phyloP scores from a whole-genome alignment of 2,329 filamentous ascomycete genomes.

The Hymenoscyphus salicellus region DNA sequence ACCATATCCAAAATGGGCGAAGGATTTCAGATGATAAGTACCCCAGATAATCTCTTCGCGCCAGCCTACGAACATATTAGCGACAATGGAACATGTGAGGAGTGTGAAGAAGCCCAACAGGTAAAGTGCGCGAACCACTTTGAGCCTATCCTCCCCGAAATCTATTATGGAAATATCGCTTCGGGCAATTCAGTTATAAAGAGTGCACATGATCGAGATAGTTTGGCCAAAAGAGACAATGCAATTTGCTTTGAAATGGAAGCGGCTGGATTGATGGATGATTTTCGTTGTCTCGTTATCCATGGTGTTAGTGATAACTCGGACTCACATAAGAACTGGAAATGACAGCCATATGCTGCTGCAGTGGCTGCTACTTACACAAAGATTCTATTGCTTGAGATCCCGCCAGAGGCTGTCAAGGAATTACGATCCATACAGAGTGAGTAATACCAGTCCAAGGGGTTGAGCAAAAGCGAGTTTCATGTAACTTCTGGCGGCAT shows the following conservation, averaged over 20 bases:
- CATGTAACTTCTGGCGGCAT: too few species aligned
- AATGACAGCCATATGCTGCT: constrained; percentile 17
- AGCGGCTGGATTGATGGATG: constrained; percentile 15
- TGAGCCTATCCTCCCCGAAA: neutral
- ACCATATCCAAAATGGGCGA: neutral
- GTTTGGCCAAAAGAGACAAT: neutral
- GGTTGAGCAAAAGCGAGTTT: too few species aligned
- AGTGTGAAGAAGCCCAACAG: neutral
- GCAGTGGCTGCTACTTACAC: constrained; percentile 15
- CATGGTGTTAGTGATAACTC: constrained; percentile 22
- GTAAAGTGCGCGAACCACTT: neutral
- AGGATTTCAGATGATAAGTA: neutral
- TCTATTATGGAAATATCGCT: constrained; percentile 18
- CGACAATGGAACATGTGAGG: neutral
- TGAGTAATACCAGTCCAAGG: neutral
- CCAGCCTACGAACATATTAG: neutral
- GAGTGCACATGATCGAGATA: constrained; percentile 4
- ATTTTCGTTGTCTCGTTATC: constrained; percentile 19
- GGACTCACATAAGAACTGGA: constrained; percentile 17
- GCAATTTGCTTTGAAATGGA: constrained; percentile 21
- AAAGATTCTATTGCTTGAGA: constrained; percentile 12
- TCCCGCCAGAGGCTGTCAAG: neutral
- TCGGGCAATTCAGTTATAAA: constrained; percentile 16
- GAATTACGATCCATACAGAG: neutral
- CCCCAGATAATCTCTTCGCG: neutral